Percentiles rank a stretch among this genome's conserved stretches.
phyloP scores from a whole-genome alignment of 169 alveolate genomes.

The Cryptosporidium ryanae region DNA sequence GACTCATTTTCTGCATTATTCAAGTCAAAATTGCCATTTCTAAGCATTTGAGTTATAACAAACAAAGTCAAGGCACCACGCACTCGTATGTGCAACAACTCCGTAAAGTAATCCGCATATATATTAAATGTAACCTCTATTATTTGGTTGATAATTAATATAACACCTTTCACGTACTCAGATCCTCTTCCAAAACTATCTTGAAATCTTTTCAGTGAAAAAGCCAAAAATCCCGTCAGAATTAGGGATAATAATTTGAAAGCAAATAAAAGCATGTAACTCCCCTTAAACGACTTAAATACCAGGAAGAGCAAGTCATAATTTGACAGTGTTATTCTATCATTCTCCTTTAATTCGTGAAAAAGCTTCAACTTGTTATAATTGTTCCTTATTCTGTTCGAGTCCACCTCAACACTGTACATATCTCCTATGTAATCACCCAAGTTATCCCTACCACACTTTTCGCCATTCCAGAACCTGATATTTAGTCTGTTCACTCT shows the following conservation, averaged over 20 bases:
- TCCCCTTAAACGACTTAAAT: conserved; percentile 21
- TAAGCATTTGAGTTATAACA: conserved; percentile 5
- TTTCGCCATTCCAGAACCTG: conserved; percentile 20
- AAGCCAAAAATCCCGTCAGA: conserved; percentile 15
- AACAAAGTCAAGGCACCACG: conserved; percentile 46
- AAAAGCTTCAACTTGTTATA: not conserved
- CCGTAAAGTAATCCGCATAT: conserved; percentile 46
- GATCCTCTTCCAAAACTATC: conserved; percentile 31
- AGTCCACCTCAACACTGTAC: conserved; percentile 33
- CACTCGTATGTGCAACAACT: conserved; percentile 53
- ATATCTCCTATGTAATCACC: conserved; percentile 5
- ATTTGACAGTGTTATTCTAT: not conserved
- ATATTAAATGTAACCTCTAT: conserved; percentile 36
- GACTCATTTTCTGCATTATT: conserved; percentile 1
- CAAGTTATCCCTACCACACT: not conserved
- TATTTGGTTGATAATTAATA: conserved; percentile 27
- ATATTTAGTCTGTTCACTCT: conserved; percentile 36
- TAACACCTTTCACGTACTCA: conserved; percentile 40
- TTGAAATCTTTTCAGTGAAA: conserved; percentile 21
- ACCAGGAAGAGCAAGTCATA: not conserved
- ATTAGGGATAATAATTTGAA: conserved; percentile 14
- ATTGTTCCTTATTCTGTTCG: conserved; percentile 12
- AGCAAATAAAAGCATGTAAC: conserved; percentile 13
- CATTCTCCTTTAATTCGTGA: not conserved
- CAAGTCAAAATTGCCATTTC: not conserved